Base-by-base conservation (phyloP, 805 yeast genomes). In the Sugiyamaella valdiviana region DNA sequence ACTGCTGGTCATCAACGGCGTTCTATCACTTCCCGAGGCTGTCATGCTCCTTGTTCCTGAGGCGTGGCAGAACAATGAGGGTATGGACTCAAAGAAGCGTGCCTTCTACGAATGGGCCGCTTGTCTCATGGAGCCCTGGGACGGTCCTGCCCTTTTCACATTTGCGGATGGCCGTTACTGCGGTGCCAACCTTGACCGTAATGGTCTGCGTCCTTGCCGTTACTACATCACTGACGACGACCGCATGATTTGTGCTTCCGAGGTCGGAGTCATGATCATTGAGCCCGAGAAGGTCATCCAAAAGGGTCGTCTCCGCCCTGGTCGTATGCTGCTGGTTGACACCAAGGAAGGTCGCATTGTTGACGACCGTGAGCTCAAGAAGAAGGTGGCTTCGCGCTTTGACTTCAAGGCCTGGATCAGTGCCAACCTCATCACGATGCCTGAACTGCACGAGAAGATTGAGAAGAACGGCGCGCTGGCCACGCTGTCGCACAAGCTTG, bases 81-180 rank as follows among this genome's bases (percentile, higher is more conserved):
- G 77, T 55, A 89, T 91, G 85, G 96, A 91, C 66, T 87, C 95
- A 48, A 83, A 85, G 67, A 85, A 90, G 72, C 81, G 78, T 60
- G 97, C 98, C 0, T 91, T 95, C 69, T 91, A 91, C 71, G 97
- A 93, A 68, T 91, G 98, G 98, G 98, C 97, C 42, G 96, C 98
- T 10, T 89, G 97, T 71, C 72, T 91, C 56, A 93, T 93, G 96
- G 99, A 91, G 72, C 98, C 98, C 6, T 91, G 99, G 99, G 99
- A 91, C 71, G 99, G 99, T 56, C 99, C 99, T 16, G 98, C 98
- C 32, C 73, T 93, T 57, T 86, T 91, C 73, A 89, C 95, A 24
- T 93, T 91, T 68, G 91, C 97, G 35, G 98, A 91, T 68, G 97
- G 96, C 58, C 79, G 98, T 60, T 91, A 87, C 77, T 88, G 96